phyloP scores from a whole-genome alignment of 2,329 filamentous ascomycete genomes.

The Fusarium temperatum region DNA sequence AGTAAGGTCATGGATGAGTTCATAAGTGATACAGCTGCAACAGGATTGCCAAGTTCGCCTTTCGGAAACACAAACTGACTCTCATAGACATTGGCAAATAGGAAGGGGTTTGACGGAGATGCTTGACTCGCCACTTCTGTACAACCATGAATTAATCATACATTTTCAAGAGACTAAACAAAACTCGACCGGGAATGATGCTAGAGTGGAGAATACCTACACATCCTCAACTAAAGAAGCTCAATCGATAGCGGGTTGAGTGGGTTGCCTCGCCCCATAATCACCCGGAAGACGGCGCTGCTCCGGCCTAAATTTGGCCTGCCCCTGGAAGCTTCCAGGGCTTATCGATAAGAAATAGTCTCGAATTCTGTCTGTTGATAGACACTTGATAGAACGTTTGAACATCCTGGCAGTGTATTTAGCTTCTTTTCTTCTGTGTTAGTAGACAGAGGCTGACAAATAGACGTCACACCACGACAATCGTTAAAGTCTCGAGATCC shows the following conservation, averaged over 20 bases:
- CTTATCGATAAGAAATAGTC: constrained; percentile 19
- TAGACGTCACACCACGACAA: constrained; percentile 33
- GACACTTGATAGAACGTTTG: neutral
- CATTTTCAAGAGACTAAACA: neutral
- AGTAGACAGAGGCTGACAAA: constrained; percentile 35
- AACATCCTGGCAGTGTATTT: neutral
- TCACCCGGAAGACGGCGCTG: constrained; percentile 13
- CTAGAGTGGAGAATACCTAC: neutral
- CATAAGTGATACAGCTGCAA: neutral
- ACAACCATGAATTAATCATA: neutral
- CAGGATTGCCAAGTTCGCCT: neutral
- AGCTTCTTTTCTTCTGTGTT: constrained; percentile 1
- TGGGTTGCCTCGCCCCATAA: constrained; percentile 14
- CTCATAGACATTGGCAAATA: too few relatives aligned
- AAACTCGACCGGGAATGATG: neutral
- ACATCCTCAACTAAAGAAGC: neutral
- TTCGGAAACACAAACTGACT: neutral
- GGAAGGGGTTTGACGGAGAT: neutral
- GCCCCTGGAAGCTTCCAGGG: constrained; percentile 6
- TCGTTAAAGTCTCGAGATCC: constrained; percentile 4
- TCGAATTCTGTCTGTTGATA: neutral
- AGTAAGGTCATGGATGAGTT: constrained; percentile 9
- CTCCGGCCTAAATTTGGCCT: constrained; percentile 14
- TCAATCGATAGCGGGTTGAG: neutral
- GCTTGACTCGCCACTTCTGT: neutral